These are phyloP conservation scores for Penicillium mononematosum DNA, from an alignment of 495 filamentous ascomycete genomes.

Conservation along the genomic window DNA sequence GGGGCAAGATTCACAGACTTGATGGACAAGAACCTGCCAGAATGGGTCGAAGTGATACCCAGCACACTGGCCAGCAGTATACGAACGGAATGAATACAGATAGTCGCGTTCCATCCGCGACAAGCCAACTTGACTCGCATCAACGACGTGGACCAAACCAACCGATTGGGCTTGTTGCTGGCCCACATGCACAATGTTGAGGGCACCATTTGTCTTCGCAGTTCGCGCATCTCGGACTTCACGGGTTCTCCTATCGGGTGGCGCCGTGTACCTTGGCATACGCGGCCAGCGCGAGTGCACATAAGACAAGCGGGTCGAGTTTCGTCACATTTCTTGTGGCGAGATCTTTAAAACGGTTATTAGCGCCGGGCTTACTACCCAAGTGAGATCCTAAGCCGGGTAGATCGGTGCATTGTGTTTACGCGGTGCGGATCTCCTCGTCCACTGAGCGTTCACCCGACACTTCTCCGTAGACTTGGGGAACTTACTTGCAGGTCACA, in stretches of 20 bases:
- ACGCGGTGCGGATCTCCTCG: not conserved
- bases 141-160: not conserved
- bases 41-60: conserved; percentile 44
- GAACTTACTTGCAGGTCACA: conserved; percentile 16
- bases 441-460: not conserved
- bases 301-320: conserved; percentile 50
- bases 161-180: not conserved
- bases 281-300: conserved; percentile 49
- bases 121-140: conserved; percentile 9
- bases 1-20: conserved; percentile 46
- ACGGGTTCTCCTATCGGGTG: conserved; percentile 11
- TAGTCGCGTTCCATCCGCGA: conserved; percentile 10
- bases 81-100: conserved; percentile 9
- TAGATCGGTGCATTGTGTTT: not conserved
- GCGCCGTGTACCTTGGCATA: conserved; percentile 31
- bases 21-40: conserved; percentile 50
- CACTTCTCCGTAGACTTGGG: not conserved
- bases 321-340: conserved; percentile 65
- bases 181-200: not conserved
- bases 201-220: not conserved
- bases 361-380: not conserved
- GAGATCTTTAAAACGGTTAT: conserved; percentile 35
- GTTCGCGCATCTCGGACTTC: not conserved
- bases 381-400: not conserved
- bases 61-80: conserved; percentile 40